These are phyloP conservation scores for Abrus precatorius DNA, from an alignment of 306 rosid genomes.

Conservation along the genomic window DNA sequence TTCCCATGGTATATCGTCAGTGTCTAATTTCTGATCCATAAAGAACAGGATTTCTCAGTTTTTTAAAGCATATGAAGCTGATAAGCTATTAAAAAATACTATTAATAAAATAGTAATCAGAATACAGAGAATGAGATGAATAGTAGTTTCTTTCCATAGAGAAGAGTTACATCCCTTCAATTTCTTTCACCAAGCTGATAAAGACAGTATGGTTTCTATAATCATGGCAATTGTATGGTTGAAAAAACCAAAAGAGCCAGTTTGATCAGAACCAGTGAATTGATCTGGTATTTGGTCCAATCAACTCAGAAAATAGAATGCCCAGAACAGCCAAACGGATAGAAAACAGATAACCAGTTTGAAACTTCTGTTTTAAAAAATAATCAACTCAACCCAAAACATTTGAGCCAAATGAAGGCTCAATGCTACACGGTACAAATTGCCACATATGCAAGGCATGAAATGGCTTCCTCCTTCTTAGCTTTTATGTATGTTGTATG, in stretches of 20 bases:
- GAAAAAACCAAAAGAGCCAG: neutral
- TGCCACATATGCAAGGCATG: neutral
- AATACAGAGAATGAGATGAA: conserved; percentile 6
- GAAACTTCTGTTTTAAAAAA: neutral
- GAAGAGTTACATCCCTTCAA: conserved; percentile 1
- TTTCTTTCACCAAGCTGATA: conserved; percentile 21
- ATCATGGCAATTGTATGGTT: conserved; percentile 11
- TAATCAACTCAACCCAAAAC: neutral
- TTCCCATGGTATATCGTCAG: no score
- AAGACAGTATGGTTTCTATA: neutral
- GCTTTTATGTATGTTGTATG: neutral
- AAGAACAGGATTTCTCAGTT: neutral
- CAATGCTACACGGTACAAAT: neutral
- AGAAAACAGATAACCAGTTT: neutral
- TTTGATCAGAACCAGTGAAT: neutral
- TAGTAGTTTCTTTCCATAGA: neutral
- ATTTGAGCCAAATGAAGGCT: neutral
- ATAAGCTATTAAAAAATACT: neutral
- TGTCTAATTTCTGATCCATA: neutral
- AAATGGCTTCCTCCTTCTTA: neutral
- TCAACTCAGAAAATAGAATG: neutral
- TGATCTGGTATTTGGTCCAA: neutral
- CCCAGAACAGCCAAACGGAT: neutral
- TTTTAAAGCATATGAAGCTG: neutral
- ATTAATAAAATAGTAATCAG: neutral